These are phyloP conservation scores for Penicillium cataractarum DNA, from an alignment of 495 filamentous ascomycete species.

Conservation along the genomic window DNA sequence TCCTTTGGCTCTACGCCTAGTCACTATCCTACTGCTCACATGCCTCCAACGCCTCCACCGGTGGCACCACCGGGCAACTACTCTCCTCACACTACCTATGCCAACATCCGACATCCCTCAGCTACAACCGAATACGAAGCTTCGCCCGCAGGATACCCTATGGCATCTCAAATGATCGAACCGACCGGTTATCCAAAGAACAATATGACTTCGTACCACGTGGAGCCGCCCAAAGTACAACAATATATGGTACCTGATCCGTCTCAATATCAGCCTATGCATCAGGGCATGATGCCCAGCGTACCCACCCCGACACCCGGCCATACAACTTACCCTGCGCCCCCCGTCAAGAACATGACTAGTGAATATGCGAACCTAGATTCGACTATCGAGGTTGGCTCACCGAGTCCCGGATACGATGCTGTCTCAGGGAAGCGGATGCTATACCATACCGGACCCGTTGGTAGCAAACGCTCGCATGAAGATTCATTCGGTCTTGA, in stretches of 20 bases:
- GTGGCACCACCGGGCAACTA: constrained; percentile 48
- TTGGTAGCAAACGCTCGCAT: constrained; percentile 42
- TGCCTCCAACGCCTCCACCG: constrained; percentile 50
- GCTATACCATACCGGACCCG: constrained; percentile 38
- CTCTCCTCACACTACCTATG: constrained; percentile 46
- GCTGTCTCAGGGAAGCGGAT: constrained; percentile 31
- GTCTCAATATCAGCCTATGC: constrained; percentile 31
- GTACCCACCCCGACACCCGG: constrained; percentile 32
- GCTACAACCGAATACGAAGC: constrained; percentile 41
- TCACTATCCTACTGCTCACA: constrained; percentile 50
- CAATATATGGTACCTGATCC: constrained; percentile 35
- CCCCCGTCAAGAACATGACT: constrained; percentile 28
- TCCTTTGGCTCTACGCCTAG: constrained; percentile 47
- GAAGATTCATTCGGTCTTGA: constrained; percentile 48
- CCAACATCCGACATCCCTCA: constrained; percentile 45
- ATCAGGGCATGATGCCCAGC: constrained; percentile 25
- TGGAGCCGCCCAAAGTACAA: constrained; percentile 34
- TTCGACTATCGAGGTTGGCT: constrained; percentile 29
- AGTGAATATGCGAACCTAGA: constrained; percentile 30
- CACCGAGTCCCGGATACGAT: constrained; percentile 34
- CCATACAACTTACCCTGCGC: constrained; percentile 28
- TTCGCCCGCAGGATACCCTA: constrained; percentile 36
- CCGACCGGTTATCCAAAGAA: constrained; percentile 34
- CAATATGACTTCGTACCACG: constrained; percentile 34
- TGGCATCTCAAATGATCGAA: constrained; percentile 31